Base-by-base conservation (phyloP, 2,329 filamentous ascomycete genomes). In the Penicillium vulpinum region DNA sequence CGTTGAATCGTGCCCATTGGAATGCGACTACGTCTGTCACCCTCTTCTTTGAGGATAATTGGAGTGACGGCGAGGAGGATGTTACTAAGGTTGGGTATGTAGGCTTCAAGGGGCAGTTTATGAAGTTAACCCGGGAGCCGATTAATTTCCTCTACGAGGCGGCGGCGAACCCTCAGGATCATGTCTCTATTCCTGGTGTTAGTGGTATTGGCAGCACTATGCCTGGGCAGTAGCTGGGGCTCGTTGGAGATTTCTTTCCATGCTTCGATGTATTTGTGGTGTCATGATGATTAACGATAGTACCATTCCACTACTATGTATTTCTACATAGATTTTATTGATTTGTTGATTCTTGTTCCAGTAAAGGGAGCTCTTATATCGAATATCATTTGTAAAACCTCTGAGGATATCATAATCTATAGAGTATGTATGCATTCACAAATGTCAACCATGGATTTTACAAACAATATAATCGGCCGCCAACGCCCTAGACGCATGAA, bases 71-170 rank as follows among this genome's bases (percentile, higher is more conserved):
- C 0, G 89, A 91, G 15, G 90, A 92, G 70, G 90, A 95, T 54
- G 86, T 88, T 54, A 93, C 90, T 43, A 83, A 86, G 47, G 73
- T 97, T 2, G 87, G 82, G 60, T 99, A 97, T 76, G 62, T 97
- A 55, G 94, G 90, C 1, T 97, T 99, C 80, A 92, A 91, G 77
- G 94, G 94, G 24, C 91, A 96, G 76, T 97, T 91, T 82, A 94
- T 94, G 84, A 86, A 87, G 72, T 76, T 96, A 69, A 94, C 88
- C 45, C 83, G 88, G 54, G 91, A 93, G 71, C 92, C 94, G 1
- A 80, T 89, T 7, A 91, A 89, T 65, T 93, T 97, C 66, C 69
- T 96, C 59, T 99, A 97, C 75, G 94, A 99, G 82, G 89, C 92
- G 18, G 93, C 93, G 26, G 89, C 94, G 35, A 96, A 97, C 73